These are phyloP conservation scores for Aspergillus sergii DNA, from an alignment of 2,329 filamentous ascomycete species.

Conservation along the genomic window DNA sequence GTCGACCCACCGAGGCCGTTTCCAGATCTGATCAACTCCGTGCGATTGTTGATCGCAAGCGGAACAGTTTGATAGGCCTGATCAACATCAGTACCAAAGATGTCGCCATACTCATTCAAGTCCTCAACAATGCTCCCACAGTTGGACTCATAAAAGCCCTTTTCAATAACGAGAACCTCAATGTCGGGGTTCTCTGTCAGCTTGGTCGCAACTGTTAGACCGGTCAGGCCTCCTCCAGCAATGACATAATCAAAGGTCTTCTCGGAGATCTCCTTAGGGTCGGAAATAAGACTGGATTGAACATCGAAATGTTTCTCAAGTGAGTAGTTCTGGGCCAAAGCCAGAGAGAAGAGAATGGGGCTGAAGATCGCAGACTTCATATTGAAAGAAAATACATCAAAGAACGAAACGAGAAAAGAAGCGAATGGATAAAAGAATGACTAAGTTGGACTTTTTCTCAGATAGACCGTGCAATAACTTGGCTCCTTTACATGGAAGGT, in stretches of 20 bases:
- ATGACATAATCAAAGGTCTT: slow-evolving; percentile 34
- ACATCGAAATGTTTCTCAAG: not conserved
- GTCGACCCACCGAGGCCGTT: slow-evolving; percentile 34
- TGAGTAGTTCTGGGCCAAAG: not conserved
- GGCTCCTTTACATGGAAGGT: not conserved
- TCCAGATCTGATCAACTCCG: slow-evolving; percentile 23
- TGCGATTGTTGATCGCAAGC: slow-evolving; percentile 24
- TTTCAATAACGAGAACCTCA: slow-evolving; percentile 33
- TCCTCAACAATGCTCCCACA: slow-evolving; percentile 28
- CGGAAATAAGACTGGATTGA: slow-evolving; percentile 1
- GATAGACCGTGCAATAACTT: not conserved
- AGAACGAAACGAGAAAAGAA: not conserved
- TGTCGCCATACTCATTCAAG: slow-evolving; percentile 28
- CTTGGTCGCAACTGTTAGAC: slow-evolving; percentile 30
- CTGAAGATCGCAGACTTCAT: not conserved
- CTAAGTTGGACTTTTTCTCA: not conserved
- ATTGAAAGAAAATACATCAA: not conserved
- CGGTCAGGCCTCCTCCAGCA: slow-evolving; percentile 34
- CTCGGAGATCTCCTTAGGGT: slow-evolving; percentile 20
- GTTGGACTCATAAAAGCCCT: slow-evolving; percentile 31
- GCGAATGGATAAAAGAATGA: not conserved
- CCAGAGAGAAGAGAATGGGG: not conserved
- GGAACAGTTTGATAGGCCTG: slow-evolving; percentile 21
- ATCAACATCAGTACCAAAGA: slow-evolving; percentile 29
- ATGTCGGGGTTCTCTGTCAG: slow-evolving; percentile 29